Evolutionary conservation across 2,329 filamentous ascomycete species (phyloP).

Genomic region (Pseudonectria buxi): DNA sequence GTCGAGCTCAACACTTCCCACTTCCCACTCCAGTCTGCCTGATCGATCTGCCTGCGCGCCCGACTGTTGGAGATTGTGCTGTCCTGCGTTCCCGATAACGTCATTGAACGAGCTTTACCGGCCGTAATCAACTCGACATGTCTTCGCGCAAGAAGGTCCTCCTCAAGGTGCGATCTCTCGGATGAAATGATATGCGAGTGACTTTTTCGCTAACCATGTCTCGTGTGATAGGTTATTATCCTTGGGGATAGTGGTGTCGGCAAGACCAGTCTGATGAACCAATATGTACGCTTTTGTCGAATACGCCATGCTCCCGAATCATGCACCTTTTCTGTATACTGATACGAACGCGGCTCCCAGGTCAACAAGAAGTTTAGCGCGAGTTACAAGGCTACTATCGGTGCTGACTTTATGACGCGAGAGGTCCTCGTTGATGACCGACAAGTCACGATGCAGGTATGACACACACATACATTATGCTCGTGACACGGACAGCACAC

Average conservation of each 20-base stretch:
- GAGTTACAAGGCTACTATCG: constrained; percentile 99
- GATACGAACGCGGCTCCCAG: constrained; percentile 37
- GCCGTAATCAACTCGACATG: constrained; percentile 43
- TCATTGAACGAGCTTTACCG: constrained; percentile 21
- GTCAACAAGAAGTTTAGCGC: constrained; percentile 99
- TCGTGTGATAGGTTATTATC: constrained; percentile 75
- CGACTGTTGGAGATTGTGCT: constrained; percentile 13
- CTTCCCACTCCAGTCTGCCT: no score
- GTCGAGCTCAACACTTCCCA: no score
- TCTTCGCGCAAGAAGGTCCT: constrained; percentile 84
- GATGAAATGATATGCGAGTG: not conserved
- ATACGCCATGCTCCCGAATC: no score
- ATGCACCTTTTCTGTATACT: no score
- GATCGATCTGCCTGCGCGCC: not conserved
- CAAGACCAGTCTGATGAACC: constrained; percentile 99
- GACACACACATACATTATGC: constrained; percentile 4
- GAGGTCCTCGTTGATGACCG: constrained; percentile 96
- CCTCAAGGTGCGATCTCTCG: constrained; percentile 58
- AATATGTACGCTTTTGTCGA: constrained; percentile 73
- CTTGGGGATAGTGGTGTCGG: constrained; percentile 97
- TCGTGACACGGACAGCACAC: constrained; percentile 8
- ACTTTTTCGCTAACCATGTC: constrained; percentile 9
- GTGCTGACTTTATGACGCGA: constrained; percentile 95
- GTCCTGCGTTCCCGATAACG: constrained; percentile 22
- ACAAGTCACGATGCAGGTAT: constrained; percentile 95